phyloP scores from a whole-genome alignment of 345 rosid genomes.

The Eucalyptus sp. region DNA sequence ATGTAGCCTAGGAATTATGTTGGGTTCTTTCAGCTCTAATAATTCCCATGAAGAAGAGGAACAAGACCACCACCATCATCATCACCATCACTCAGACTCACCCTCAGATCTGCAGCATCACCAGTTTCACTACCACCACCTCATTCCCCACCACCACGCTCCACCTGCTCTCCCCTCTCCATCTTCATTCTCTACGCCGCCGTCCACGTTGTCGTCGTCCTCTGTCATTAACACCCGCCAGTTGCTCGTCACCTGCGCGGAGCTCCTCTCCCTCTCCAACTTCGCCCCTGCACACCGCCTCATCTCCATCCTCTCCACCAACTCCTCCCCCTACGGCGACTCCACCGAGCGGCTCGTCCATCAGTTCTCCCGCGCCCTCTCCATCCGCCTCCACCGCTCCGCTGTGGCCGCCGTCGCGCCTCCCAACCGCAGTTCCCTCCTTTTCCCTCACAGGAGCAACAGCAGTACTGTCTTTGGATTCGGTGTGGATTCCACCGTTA shows the following conservation, averaged over 20 bases:
- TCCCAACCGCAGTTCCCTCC: neutral
- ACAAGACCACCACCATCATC: neutral
- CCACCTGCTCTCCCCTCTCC: neutral
- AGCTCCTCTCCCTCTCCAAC: slow-evolving; percentile 57
- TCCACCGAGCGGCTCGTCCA: slow-evolving; percentile 61
- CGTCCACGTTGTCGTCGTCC: neutral
- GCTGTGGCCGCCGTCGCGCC: neutral
- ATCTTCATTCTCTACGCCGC: neutral
- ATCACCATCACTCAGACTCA: neutral
- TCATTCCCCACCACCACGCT: neutral
- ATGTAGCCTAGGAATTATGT: neutral
- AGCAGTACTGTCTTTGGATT: neutral
- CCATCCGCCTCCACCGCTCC: slow-evolving; percentile 44
- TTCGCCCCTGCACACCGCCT: slow-evolving; percentile 66
- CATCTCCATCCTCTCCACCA: slow-evolving; percentile 34
- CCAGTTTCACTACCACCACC: slow-evolving; percentile 3
- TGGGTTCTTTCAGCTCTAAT: slow-evolving; percentile 1
- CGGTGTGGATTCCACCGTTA: neutral
- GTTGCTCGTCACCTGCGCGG: slow-evolving; percentile 58
- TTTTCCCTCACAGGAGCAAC: neutral
- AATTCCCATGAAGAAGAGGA: neutral
- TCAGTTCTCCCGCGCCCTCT: slow-evolving; percentile 75
- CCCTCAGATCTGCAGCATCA: slow-evolving; percentile 19
- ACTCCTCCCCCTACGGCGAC: slow-evolving; percentile 74
- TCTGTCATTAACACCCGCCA: slow-evolving; percentile 53